A percentile compares a stretch with the other conserved stretches of the same genome.
Conservation (phyloP, 495 filamentous ascomycete genomes). For the Glonium stellatum region DNA sequence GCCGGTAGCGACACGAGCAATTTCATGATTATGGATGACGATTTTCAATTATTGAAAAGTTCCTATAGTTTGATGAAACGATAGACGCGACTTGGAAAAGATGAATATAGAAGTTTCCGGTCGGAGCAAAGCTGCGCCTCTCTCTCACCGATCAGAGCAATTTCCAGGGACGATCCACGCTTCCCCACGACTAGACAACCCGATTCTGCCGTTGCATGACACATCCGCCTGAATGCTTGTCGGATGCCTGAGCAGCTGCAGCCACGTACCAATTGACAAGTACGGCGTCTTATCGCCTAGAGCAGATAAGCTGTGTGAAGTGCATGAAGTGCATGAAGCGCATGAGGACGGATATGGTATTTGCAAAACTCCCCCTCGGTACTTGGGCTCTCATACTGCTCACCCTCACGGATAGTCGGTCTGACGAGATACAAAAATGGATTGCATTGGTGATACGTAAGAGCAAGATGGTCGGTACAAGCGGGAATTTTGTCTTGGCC, state of each 20-base stretch:
- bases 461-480: conserved; percentile 9
- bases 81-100: no score
- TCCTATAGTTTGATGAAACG: not conserved
- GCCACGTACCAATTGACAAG: not conserved
- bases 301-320: not conserved
- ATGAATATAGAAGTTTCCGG: not conserved
- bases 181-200: conserved; percentile 28
- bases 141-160: conserved; percentile 5
- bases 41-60: not conserved
- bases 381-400: no score
- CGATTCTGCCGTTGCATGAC: conserved; percentile 20
- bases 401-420: not conserved
- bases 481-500: conserved; percentile 2
- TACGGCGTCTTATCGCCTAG: not conserved
- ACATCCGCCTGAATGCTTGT: not conserved
- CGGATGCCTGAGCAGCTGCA: not conserved
- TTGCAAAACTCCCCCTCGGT: no score
- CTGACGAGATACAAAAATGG: conserved; percentile 3
- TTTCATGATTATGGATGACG: not conserved
- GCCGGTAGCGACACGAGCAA: not conserved
- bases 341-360: no score
- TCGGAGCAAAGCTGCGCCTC: not conserved
- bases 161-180: conserved; percentile 27
- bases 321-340: not conserved
- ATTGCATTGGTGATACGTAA: conserved; percentile 26